These are phyloP conservation scores for Glycine latifolia DNA, from an alignment of 306 rosid species.

Conservation along the genomic window DNA sequence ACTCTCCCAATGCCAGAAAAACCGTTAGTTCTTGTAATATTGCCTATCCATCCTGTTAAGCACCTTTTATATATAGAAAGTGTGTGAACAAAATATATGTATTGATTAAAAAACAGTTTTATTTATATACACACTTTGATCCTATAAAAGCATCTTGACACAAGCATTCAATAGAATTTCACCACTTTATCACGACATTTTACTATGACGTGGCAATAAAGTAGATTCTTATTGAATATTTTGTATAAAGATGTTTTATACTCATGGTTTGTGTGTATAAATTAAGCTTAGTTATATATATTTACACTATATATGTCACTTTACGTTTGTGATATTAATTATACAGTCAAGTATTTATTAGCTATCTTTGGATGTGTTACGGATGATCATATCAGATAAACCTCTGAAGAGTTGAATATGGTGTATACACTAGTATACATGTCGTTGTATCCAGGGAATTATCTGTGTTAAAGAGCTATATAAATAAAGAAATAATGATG, in stretches of 20 bases:
- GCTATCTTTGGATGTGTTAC: neutral
- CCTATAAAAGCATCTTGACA: neutral
- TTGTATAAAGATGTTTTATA: neutral
- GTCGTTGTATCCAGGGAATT: neutral
- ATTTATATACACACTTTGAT: neutral
- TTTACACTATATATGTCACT: neutral
- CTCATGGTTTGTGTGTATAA: neutral
- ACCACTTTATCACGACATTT: neutral
- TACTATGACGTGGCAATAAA: neutral
- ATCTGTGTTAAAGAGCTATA: neutral
- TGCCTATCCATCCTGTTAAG: slow-evolving; percentile 51
- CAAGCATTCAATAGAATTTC: neutral
- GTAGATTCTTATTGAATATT: neutral
- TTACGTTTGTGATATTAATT: neutral
- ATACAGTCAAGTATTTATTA: neutral
- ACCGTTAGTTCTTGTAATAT: slow-evolving; percentile 57
- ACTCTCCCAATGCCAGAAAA: slow-evolving; percentile 52
- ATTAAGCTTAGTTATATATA: neutral
- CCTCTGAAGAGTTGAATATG: neutral
- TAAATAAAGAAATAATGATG: neutral
- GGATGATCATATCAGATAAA: neutral
- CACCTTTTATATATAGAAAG: no score
- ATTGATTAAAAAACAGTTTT: neutral
- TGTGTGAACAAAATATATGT: no score
- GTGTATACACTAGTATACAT: neutral